Evolutionary conservation across 2,329 filamentous ascomycete species (phyloP), one percentile per base, ranked within the genome.

Genomic region (Lomentospora prolificans): DNA sequence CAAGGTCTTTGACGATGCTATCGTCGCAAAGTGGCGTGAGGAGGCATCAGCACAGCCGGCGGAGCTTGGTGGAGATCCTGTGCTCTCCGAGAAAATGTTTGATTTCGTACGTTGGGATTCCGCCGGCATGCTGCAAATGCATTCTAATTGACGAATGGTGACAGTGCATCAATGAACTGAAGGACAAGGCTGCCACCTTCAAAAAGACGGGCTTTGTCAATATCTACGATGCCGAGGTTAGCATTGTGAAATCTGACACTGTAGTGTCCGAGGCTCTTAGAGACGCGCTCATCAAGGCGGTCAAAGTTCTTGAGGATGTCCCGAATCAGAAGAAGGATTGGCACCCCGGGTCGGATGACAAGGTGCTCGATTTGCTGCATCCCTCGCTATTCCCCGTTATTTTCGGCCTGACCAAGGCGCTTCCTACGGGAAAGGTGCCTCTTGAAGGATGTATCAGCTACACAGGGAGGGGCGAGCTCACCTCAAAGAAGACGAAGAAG

Each of bases 311-410:
- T 1, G 76, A 85, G 57, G 65, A 77, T 17, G 70, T 78, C 1
- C 74, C 77, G 0, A 74, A 78, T 5, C 55, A 68, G 0, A 52
- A 70, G 31, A 76, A 78, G 59, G 83, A 86, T 64, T 87, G 78
- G 75, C 80, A 86, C 64, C 84, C 83, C 0, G 70, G 75, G 2
- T 81, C 78, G 0, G 69, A 81, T 30, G 65, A 70, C 0, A 75
- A 74, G 58, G 81, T 87, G 1, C 74, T 84, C 0, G 78, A 87
- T 62, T 68, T 87, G 1, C 74, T 87, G 4, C 77, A 87, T 60
- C 82, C 84, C 1, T 86, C 81, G 0, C 69, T 87, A 5, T 87
- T 76, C 60, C 82, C 84, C 0, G 65, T 87, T 0, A 64, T 80
- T 1, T 82, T 80, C 60, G 79, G 78, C 0, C 65, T 66, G 12